A percentile compares a stretch with the other conserved stretches of the same genome.
These are phyloP conservation scores for Dalbergia cultrata DNA, from an alignment of 306 rosid species.

Conservation along the genomic window DNA sequence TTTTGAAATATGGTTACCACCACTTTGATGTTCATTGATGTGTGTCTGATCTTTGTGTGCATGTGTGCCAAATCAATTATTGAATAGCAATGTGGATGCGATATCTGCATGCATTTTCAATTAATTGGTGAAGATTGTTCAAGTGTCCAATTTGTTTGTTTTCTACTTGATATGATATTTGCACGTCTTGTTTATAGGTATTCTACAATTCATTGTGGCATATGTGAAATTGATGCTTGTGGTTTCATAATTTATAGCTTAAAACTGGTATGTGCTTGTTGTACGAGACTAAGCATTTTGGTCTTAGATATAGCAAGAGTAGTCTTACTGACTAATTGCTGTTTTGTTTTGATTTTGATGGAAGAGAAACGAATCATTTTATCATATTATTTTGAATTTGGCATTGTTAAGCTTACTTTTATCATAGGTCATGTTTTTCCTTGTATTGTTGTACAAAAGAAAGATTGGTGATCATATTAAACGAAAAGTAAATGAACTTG, in stretches of 20 bases:
- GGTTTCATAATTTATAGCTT: conserved; percentile 34
- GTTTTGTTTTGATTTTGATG: conserved; percentile 40
- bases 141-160: not conserved
- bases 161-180: conserved; percentile 5
- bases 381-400: no score
- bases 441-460: no score
- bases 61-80: conserved; percentile 13
- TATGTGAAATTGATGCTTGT: conserved; percentile 19
- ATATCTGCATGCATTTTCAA: conserved; percentile 47
- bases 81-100: not conserved
- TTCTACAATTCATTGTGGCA: conserved; percentile 10
- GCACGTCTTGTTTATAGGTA: not conserved
- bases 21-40: conserved; percentile 1
- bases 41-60: conserved; percentile 29
- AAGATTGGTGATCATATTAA: no score
- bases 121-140: conserved; percentile 39
- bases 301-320: conserved; percentile 17
- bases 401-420: no score
- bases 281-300: not conserved
- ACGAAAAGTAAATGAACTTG: no score
- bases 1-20: conserved; percentile 36
- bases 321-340: conserved; percentile 39
- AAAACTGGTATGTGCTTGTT: conserved; percentile 7
- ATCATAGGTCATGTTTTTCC: no score
- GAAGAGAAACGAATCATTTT: not conserved